Evolutionary conservation across 257 asterid species (phyloP).

Genomic region (Solanum dulcamara): DNA sequence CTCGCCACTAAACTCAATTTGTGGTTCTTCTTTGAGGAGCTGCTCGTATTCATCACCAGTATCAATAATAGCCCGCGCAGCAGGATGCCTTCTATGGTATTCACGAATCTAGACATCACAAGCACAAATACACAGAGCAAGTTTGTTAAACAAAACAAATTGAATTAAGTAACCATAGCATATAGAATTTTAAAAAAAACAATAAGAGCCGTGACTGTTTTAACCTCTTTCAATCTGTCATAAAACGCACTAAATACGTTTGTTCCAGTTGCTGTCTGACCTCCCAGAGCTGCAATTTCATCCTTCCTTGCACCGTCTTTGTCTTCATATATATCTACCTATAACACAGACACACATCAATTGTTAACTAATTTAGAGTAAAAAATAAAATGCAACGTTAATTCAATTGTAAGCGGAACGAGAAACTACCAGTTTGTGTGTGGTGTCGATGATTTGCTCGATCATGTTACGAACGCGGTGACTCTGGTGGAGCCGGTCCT

Average conservation of each 20-base stretch:
- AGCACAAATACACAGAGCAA: not conserved
- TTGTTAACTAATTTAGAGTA: not conserved
- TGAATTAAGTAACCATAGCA: not conserved
- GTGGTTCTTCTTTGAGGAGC: slow-evolving; percentile 84
- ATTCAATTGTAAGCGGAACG: not conserved
- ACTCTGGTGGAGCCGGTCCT: slow-evolving; percentile 82
- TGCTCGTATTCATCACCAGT: slow-evolving; percentile 76
- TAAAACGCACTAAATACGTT: slow-evolving; percentile 91
- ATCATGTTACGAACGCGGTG: slow-evolving; percentile 91
- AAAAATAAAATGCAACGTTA: not conserved
- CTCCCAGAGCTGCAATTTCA: slow-evolving; percentile 97
- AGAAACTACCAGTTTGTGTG: slow-evolving; percentile 48
- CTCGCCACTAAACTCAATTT: slow-evolving; percentile 89
- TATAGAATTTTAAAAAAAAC: not conserved
- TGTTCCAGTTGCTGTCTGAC: slow-evolving; percentile 70
- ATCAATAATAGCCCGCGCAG: slow-evolving; percentile 66
- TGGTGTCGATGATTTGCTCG: slow-evolving; percentile 60
- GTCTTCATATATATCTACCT: slow-evolving; percentile 85
- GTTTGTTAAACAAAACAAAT: not conserved
- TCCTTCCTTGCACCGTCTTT: slow-evolving; percentile 80
- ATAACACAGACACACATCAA: not conserved
- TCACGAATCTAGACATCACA: slow-evolving; percentile 61
- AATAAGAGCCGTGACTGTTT: not conserved
- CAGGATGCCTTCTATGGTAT: slow-evolving; percentile 83
- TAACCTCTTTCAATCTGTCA: slow-evolving; percentile 83